Base-by-base conservation (phyloP, 768 basidiomycete species). In the Tephrocybe sp. region DNA sequence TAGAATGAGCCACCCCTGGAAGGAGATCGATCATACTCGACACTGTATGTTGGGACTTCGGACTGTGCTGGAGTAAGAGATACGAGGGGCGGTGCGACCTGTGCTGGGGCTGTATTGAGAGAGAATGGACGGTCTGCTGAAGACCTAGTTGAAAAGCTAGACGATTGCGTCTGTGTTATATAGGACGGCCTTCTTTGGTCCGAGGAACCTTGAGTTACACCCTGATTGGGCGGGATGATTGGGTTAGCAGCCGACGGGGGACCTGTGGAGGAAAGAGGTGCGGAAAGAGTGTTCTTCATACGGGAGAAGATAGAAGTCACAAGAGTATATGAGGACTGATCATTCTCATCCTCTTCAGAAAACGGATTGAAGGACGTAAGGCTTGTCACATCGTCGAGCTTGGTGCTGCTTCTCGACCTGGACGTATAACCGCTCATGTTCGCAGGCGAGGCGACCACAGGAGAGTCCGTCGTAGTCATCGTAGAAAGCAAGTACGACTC, bases 351-450 rank as follows among this genome's bases (percentile, higher is more conserved):
- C 64, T 94, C 92, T 62, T 92, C 89, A n/a, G 88, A 83, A 72
- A 92, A 94, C 5, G 90, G 90, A 64, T 93, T 93, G 76, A 88
- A 92, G 42, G 89, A 89, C 24, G 92, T 94, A 49, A 94, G 70
- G 61, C 83, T 82, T 37, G 79, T 77, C 36, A 85, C 77, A 73
- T 89, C 89, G 60, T 77, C 74, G 43, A 85, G 65, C 59, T 77
- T 84, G 26, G 78, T 77, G 64, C 76, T 83, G 65, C 81, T 83
- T 56, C 83, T 76, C 11, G 86, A 86, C 61, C 83, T 73, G 18
- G 78, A 80, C 9, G 79, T 76, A 15, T 71, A 69, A 13, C 71
- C 68, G 48, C 68, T 74, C 42, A 70, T 59, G 7, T 70, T 64
- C 40, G 64, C 56, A 22, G 74, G 66, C 36, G 73, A 69, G 37